These are phyloP conservation scores for Diaporthe sp. DNA, from an alignment of 2,329 filamentous ascomycete species.

Conservation along the genomic window DNA sequence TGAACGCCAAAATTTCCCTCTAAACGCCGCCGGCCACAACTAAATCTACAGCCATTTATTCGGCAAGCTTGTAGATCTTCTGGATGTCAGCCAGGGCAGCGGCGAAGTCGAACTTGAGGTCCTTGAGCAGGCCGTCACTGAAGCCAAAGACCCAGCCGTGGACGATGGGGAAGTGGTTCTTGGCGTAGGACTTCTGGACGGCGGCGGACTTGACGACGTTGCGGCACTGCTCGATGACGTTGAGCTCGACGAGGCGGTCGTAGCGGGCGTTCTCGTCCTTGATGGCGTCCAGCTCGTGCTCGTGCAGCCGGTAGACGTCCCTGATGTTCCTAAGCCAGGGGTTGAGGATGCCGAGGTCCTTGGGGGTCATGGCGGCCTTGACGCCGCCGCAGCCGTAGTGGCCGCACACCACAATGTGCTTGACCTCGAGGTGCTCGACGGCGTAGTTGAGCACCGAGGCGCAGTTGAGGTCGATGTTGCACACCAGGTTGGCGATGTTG, in stretches of 20 bases:
- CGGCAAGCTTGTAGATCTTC: conserved; percentile 71
- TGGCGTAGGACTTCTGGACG: conserved; percentile 78
- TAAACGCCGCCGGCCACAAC: not conserved
- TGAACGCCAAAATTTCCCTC: conserved; percentile 7
- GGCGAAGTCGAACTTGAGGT: conserved; percentile 70
- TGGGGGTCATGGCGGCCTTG: conserved; percentile 79
- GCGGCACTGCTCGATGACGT: conserved; percentile 83
- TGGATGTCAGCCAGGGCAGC: conserved; percentile 64
- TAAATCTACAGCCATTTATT: not conserved
- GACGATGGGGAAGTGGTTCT: conserved; percentile 76
- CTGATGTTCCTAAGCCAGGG: conserved; percentile 82
- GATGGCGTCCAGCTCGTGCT: conserved; percentile 77
- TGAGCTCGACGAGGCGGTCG: conserved; percentile 84
- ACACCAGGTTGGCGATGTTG: conserved; percentile 93
- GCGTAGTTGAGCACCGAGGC: conserved; percentile 90
- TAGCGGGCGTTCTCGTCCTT: conserved; percentile 71
- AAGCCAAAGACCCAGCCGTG: conserved; percentile 83
- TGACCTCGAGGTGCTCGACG: conserved; percentile 83
- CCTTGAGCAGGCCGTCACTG: conserved; percentile 74
- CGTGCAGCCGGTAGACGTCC: conserved; percentile 80
- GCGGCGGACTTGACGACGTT: conserved; percentile 84
- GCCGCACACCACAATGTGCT: conserved; percentile 84
- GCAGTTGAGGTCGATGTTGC: conserved; percentile 83
- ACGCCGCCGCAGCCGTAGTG: conserved; percentile 85
- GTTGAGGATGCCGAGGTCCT: conserved; percentile 79